Base-by-base conservation (phyloP, 768 basidiomycete genomes). In the Kwoniella dendrophila region DNA sequence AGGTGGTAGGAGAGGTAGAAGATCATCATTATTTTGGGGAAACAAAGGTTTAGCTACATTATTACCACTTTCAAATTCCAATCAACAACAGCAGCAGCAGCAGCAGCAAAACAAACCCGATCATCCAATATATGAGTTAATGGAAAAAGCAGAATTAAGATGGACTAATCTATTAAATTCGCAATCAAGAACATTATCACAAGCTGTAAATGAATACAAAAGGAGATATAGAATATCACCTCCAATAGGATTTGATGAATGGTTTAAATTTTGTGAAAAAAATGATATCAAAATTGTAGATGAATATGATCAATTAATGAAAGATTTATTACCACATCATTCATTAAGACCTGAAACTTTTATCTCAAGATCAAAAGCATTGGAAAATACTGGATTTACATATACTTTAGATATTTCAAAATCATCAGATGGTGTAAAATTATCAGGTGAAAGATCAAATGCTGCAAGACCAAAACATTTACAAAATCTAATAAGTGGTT, bases 171-270 rank as follows among this genome's bases (percentile, higher is more conserved):
- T 73, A n/a, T 22, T 76, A 0, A n/a, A 53, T 0, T 81, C 82
- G 26, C 96, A 98, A 81, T 92, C 90, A 75, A 85, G 83, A 68
- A 89, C 90, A 0, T 83, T 98, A 32, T 79, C 80, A 38, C 85
- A 84, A 14, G 95, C 94, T 0, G 90, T 92, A 0, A 76, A 73
- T 4, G 92, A 96, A 78, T 99, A 99, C 80, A 85, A 82, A 69
- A 80, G 83, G 59, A 82, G 96, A 53, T 93, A 96, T 76, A 80
- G 81, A 6, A 85, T 90, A 32, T 79, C 85, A 32, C 96, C 96
- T 7, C 95, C 96, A 0, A 84, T 83, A 36, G 95, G 94, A 0
- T 99, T 97, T 67, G 94, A 93, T 74, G 81, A 83, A 24, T 97
- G 95, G 95, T 95, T 73, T 59, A 64, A 54, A 16, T 78, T 74